Evolutionary conservation across 176 grass and related monocot species (phyloP).

Genomic region (Oryza longistaminata): DNA sequence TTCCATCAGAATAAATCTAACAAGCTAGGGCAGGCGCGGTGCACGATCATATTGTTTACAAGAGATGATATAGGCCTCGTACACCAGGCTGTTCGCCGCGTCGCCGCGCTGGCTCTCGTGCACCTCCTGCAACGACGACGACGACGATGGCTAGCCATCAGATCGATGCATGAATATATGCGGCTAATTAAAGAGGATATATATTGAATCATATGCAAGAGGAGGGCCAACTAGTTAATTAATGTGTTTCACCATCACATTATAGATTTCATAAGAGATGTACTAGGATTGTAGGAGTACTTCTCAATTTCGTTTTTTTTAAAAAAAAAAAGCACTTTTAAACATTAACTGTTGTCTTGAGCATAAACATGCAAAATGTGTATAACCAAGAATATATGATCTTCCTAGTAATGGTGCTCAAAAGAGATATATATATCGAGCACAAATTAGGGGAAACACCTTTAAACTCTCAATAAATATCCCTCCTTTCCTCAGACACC

Average conservation of each 20-base stretch:
- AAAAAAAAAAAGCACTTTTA: too few species aligned
- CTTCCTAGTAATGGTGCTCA: not conserved
- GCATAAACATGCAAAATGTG: not conserved
- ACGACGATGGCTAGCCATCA: not conserved
- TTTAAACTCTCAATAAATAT: too few species aligned
- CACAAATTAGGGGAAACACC: not conserved
- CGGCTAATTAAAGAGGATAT: not conserved
- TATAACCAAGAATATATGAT: not conserved
- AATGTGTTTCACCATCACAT: too few species aligned
- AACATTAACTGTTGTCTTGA: not conserved
- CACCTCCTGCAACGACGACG: conserved; percentile 61
- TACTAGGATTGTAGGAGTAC: too few species aligned
- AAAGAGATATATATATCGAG: not conserved
- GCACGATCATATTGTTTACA: not conserved
- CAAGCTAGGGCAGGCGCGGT: not conserved
- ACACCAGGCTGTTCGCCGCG: conserved; percentile 85
- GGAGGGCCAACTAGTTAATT: too few species aligned
- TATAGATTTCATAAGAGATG: too few species aligned
- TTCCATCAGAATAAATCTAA: not conserved
- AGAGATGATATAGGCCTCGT: conserved; percentile 56
- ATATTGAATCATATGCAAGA: too few species aligned
- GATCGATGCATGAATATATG: not conserved
- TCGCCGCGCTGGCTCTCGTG: conserved; percentile 84
- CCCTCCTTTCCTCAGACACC: too few species aligned
- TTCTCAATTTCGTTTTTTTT: too few species aligned